A percentile compares a stretch with the other conserved stretches of the same genome.
Evolutionary conservation across 2,329 filamentous ascomycete genomes (phyloP).

Genomic region (Calonectria henricotiae): DNA sequence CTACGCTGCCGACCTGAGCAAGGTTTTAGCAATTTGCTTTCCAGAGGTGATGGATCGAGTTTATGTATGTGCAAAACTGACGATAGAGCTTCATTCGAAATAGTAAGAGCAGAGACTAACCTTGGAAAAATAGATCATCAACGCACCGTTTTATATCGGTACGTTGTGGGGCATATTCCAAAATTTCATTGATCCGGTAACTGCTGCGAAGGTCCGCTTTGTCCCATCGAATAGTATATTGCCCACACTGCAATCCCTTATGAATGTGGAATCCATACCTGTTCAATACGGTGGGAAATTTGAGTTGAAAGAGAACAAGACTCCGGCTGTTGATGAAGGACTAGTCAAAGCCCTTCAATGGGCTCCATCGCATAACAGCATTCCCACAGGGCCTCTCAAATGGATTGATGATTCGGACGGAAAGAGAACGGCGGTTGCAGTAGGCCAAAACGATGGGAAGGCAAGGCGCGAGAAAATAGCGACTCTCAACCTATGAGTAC

Average conservation of each 20-base stretch:
- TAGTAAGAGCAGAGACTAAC: neutral
- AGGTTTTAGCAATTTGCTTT: neutral
- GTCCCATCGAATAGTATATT: neutral
- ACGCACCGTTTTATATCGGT: constrained; percentile 1
- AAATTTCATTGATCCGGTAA: constrained; percentile 2
- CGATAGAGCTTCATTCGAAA: neutral
- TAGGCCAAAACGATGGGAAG: neutral
- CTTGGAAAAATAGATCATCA: neutral
- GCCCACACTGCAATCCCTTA: neutral
- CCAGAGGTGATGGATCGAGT: constrained; percentile 16
- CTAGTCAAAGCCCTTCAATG: neutral
- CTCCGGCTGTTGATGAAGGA: neutral
- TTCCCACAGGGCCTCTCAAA: neutral
- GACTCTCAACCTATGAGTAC: neutral
- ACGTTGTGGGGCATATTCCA: constrained; percentile 7
- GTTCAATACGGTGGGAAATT: neutral
- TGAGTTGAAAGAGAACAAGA: neutral
- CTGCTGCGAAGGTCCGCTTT: constrained; percentile 9
- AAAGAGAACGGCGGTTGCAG: neutral
- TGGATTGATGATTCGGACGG: neutral
- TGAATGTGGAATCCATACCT: constrained; percentile 1
- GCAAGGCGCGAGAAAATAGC: neutral
- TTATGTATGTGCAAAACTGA: neutral
- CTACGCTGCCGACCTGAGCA: constrained; percentile 1
- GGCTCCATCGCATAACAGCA: neutral